Percentiles rank a stretch among this genome's conserved stretches.
These are phyloP conservation scores for Ensete glaucum DNA, from an alignment of 176 grass and related monocot genomes.

Conservation along the genomic window DNA sequence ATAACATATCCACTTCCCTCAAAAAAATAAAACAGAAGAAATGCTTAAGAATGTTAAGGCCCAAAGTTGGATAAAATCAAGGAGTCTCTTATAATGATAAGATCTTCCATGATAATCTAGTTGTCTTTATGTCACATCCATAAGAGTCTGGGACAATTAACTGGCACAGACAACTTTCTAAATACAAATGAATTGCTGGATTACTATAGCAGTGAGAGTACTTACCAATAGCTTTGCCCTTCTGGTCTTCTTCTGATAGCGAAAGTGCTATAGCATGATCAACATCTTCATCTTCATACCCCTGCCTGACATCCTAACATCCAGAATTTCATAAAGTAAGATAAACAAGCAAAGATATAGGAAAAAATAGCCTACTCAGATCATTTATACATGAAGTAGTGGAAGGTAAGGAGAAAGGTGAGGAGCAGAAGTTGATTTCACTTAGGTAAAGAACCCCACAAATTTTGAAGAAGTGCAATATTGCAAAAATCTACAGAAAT, in stretches of 20 bases:
- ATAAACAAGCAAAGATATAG: slow-evolving; percentile 6
- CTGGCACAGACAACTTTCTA: background rate
- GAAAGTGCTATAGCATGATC: background rate
- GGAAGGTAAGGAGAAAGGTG: background rate
- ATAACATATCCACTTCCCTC: no score
- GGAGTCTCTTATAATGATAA: background rate
- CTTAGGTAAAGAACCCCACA: background rate
- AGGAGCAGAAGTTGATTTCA: background rate
- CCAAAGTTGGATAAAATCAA: background rate
- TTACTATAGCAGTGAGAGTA: slow-evolving; percentile 2
- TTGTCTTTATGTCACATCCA: background rate
- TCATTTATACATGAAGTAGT: slow-evolving; percentile 1
- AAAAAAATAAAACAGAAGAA: background rate
- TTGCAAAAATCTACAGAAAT: background rate
- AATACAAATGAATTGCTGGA: background rate
- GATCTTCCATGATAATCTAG: background rate
- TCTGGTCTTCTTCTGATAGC: slow-evolving; percentile 37
- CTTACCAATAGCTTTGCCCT: slow-evolving; percentile 74
- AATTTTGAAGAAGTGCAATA: background rate
- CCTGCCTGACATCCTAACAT: background rate
- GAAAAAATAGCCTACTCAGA: slow-evolving; percentile 3
- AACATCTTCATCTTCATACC: background rate
- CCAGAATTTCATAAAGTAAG: background rate
- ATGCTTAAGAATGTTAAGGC: background rate
- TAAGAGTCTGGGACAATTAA: background rate